These are phyloP conservation scores for Isatis tinctoria DNA, from an alignment of 345 rosid species.

Conservation along the genomic window DNA sequence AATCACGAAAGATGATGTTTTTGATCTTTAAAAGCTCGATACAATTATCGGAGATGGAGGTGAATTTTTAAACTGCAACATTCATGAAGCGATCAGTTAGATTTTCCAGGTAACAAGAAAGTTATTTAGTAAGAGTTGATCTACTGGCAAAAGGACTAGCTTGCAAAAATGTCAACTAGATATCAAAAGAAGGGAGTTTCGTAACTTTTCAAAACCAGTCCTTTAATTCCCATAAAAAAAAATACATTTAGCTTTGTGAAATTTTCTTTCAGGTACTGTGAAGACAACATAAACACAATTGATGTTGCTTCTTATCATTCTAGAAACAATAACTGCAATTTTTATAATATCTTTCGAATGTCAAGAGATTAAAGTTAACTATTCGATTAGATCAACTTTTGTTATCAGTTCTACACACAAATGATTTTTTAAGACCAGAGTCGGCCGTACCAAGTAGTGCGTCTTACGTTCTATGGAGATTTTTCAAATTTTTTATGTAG, in stretches of 20 bases:
- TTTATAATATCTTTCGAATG: neutral
- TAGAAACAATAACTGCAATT: neutral
- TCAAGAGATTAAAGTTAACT: constrained; percentile 9
- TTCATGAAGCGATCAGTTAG: neutral
- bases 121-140: too few relatives aligned
- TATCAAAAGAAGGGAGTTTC: too few relatives aligned
- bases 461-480: constrained; percentile 14
- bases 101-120: neutral
- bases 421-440: neutral
- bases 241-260: neutral
- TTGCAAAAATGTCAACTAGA: too few relatives aligned
- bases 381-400: neutral
- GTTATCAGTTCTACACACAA: constrained; percentile 4
- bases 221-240: neutral
- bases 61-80: neutral
- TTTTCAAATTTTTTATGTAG: neutral
- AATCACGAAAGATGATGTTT: neutral
- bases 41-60: neutral
- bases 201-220: neutral
- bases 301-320: neutral
- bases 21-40: neutral
- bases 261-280: neutral
- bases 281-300: neutral
- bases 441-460: constrained; percentile 27
- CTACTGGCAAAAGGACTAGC: too few relatives aligned